A percentile compares a stretch with the other conserved stretches of the same genome.
Conservation (phyloP, 495 filamentous ascomycete species). For the Penicillium bovifimosum region DNA sequence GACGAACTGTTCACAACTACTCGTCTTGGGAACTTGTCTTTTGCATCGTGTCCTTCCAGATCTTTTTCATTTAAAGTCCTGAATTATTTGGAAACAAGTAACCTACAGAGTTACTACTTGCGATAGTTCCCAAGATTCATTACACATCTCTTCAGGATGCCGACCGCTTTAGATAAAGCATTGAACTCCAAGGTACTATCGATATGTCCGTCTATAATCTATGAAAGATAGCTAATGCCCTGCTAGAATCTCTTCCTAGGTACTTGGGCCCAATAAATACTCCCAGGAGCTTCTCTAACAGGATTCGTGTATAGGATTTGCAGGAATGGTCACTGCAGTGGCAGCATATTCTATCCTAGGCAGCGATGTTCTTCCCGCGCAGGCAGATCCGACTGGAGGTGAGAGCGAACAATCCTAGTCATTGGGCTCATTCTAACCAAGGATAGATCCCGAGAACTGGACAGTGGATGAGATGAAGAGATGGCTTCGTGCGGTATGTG, state of each 20-base stretch:
- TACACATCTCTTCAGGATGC: slow-evolving; percentile 36
- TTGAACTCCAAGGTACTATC: slow-evolving; percentile 66
- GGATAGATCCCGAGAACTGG: slow-evolving; percentile 61
- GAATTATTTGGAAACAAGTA: not conserved
- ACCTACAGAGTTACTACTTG: not conserved
- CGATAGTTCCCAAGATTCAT: not conserved
- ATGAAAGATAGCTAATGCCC: slow-evolving; percentile 11
- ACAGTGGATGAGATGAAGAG: slow-evolving; percentile 62
- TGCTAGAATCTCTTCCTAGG: slow-evolving; percentile 53
- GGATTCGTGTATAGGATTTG: slow-evolving; percentile 48
- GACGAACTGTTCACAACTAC: slow-evolving; percentile 3
- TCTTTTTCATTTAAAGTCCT: not conserved
- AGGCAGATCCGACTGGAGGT: slow-evolving; percentile 72
- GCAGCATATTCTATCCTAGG: slow-evolving; percentile 83
- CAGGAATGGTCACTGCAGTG: slow-evolving; percentile 76
- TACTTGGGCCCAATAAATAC: slow-evolving; percentile 22
- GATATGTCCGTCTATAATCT: not conserved
- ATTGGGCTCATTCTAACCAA: slow-evolving; percentile 7
- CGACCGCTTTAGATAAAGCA: slow-evolving; percentile 72
- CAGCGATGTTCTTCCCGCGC: slow-evolving; percentile 67
- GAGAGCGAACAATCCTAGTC: slow-evolving; percentile 9
- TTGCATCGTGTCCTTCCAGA: not conserved
- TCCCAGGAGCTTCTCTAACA: slow-evolving; percentile 4
- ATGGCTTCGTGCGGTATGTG: slow-evolving; percentile 71
- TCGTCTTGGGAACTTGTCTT: not conserved